Percentiles rank a stretch among this genome's conserved stretches.
These are phyloP conservation scores for Colletotrichum chlorophyti DNA, from an alignment of 2,329 filamentous ascomycete genomes.

Conservation along the genomic window DNA sequence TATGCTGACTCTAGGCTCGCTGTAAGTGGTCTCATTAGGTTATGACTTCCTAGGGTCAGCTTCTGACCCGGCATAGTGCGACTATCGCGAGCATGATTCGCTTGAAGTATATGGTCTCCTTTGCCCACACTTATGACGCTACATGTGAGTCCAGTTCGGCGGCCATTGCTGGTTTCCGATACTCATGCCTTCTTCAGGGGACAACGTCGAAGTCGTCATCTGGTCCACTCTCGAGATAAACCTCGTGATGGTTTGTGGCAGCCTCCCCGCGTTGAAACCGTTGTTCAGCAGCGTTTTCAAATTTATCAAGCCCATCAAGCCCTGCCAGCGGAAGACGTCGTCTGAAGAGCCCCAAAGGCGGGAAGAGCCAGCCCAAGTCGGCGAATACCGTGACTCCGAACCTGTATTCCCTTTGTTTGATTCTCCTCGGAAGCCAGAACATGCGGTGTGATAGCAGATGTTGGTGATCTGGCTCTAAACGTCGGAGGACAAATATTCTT, in stretches of 20 bases:
- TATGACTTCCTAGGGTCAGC: accelerated
- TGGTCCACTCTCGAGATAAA: conserved; percentile 41
- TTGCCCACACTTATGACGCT: conserved; percentile 13
- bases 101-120: conserved; percentile 26
- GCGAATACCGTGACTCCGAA: too few relatives aligned
- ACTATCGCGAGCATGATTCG: conserved; percentile 31
- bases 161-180: too few relatives aligned
- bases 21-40: conserved; percentile 5
- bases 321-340: too few relatives aligned
- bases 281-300: conserved; percentile 32
- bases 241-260: conserved; percentile 49
- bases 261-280: conserved; percentile 47
- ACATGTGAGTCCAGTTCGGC: conserved; percentile 5
- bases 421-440: too few relatives aligned
- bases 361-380: too few relatives aligned
- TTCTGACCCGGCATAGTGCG: conserved; percentile 15
- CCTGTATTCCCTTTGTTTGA: too few relatives aligned
- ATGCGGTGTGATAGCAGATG: too few relatives aligned
- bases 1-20: conserved; percentile 26
- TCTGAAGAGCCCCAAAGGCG: too few relatives aligned
- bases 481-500: too few relatives aligned
- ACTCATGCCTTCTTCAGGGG: conserved; percentile 25
- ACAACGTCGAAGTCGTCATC: conserved; percentile 37
- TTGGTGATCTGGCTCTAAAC: too few relatives aligned
- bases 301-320: too few relatives aligned